Conservation (phyloP, 2,329 filamentous ascomycete species). For the Botryotinia globosa region DNA sequence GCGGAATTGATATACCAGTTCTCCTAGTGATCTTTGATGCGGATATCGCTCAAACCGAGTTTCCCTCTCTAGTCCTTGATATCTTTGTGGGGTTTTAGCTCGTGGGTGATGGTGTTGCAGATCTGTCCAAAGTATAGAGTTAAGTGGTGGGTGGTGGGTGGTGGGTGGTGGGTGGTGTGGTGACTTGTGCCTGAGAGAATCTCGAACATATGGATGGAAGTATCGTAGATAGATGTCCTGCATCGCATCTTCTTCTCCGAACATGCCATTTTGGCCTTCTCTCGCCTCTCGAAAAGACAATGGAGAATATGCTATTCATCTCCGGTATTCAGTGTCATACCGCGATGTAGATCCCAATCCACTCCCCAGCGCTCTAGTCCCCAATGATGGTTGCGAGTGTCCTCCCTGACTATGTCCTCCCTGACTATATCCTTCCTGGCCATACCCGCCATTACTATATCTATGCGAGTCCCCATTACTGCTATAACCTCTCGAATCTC, state of each 20-base stretch:
- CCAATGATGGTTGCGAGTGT: neutral
- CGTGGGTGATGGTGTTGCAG: neutral
- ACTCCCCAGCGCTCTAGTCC: neutral
- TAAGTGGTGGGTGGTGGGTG: neutral
- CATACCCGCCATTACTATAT: neutral
- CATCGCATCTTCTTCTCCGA: neutral
- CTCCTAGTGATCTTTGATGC: neutral
- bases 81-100: neutral
- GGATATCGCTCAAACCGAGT: neutral
- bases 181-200: neutral
- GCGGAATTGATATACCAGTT: neutral
- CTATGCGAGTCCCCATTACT: too few relatives aligned
- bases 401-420: neutral
- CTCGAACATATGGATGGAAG: neutral
- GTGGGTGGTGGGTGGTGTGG: neutral
- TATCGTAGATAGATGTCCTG: neutral
- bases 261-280: neutral
- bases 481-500: too few relatives aligned
- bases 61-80: neutral
- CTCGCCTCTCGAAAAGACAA: neutral
- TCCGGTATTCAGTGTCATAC: neutral
- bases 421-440: neutral
- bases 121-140: too few relatives aligned
- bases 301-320: neutral
- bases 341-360: neutral